Base-by-base conservation (phyloP, 805 yeast species). In the Candida peoriensis region DNA sequence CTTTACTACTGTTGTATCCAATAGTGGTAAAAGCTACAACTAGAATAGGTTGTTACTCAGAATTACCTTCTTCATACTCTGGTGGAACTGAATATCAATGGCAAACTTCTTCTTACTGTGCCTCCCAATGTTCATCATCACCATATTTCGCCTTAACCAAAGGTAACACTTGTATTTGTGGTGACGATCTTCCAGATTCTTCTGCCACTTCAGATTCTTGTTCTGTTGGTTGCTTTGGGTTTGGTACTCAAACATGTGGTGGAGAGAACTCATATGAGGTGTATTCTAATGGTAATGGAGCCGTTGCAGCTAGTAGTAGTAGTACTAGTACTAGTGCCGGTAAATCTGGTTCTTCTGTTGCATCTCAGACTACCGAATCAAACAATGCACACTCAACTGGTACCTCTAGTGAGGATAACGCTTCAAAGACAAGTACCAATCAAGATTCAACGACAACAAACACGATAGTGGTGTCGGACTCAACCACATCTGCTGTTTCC, bases 81-180 rank as follows among this genome's bases (percentile, higher is more conserved):
- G 24, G 22, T 8, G 40, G 54, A 32, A 75, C 74, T 29, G 46
- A 63, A 4, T 67, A 64, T 48, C 49, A 50, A 2, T 77, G 52
- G 46, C 84, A 81, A 56, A 60, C 81, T 5, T 62, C 76, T 4
- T 56, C 63, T 3, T 55, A 67, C 44, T 77, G 86, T 54, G 53
- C 59, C 23, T 37, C 39, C 10, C 57, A 63, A 44, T 76, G 90
- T 54, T 33, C 57, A 10, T 31, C 21, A 1, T 52, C 52, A 18
- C 60, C 66, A 13, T 62, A 58, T 53, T 65, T 66, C 39, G 82
- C 79, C 0, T 45, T 70, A 24, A 58, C 65, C 5, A 48, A 63
- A 28, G 81, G 82, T 17, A 45, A 60, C 29, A 52, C 57, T 20
- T 81, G 88, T 56, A 74, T 66, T 48, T 81, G 88, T 54, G 86